These are phyloP conservation scores for Nepenthes gracilis DNA, from an alignment of 148 eudicot species.

Conservation along the genomic window DNA sequence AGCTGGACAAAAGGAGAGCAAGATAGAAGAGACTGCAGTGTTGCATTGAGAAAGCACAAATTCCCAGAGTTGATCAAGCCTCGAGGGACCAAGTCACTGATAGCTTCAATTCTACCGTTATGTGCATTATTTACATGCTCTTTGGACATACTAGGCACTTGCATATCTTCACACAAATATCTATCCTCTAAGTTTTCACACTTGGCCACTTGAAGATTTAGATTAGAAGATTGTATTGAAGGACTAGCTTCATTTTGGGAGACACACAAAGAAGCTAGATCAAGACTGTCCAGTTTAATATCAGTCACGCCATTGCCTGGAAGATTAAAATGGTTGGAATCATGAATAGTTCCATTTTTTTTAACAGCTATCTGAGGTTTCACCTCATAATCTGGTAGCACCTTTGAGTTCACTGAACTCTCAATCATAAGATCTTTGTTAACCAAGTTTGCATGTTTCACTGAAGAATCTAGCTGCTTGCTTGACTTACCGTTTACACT, in stretches of 20 bases:
- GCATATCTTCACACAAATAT: slow-evolving; percentile 18
- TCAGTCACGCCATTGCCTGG: slow-evolving; percentile 29
- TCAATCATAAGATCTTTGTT: slow-evolving; percentile 11
- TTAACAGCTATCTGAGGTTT: slow-evolving; percentile 13
- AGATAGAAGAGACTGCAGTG: slow-evolving; percentile 78
- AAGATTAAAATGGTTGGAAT: slow-evolving; percentile 5
- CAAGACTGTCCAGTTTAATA: slow-evolving; percentile 13
- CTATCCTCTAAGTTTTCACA: slow-evolving; percentile 13
- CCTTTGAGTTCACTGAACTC: slow-evolving; percentile 7
- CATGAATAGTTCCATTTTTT: slow-evolving; percentile 35
- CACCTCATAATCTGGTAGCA: slow-evolving; percentile 1
- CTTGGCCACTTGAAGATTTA: slow-evolving; percentile 7
- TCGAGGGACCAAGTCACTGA: slow-evolving; percentile 49
- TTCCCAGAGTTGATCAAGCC: slow-evolving; percentile 89
- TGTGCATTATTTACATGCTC: slow-evolving; percentile 16
- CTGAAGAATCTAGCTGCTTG: slow-evolving; percentile 17
- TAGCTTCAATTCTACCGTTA: slow-evolving; percentile 27
- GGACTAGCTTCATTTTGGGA: slow-evolving; percentile 15
- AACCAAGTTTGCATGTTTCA: slow-evolving; percentile 12
- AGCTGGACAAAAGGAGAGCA: slow-evolving; percentile 84
- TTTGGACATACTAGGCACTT: slow-evolving; percentile 15
- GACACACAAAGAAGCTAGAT: slow-evolving; percentile 18
- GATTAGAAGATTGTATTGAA: slow-evolving; percentile 7
- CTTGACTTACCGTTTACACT: slow-evolving; percentile 19
- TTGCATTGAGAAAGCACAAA: slow-evolving; percentile 84